Conservation (phyloP, 2,329 filamentous ascomycete species). For the Raffaelea albimanens region DNA sequence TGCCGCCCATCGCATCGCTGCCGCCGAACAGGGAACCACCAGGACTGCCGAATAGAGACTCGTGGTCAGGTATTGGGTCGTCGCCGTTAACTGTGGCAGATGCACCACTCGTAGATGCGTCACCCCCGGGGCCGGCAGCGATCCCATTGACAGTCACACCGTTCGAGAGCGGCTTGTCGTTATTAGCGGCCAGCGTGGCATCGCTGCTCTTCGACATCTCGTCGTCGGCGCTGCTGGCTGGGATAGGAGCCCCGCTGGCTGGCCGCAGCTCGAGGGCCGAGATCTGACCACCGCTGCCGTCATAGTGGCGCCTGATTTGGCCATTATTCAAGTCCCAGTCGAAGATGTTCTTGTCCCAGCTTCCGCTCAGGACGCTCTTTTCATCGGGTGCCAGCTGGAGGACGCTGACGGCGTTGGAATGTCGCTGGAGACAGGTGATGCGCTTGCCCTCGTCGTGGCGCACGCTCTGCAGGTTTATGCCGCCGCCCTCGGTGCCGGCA, state of each 20-base stretch:
- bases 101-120: constrained; percentile 20
- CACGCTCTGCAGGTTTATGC: constrained; percentile 87
- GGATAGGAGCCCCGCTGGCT: constrained; percentile 63
- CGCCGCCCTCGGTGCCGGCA: constrained; percentile 80
- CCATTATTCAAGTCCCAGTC: constrained; percentile 95
- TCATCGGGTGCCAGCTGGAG: constrained; percentile 77
- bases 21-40: constrained; percentile 85
- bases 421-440: constrained; percentile 70
- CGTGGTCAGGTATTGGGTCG: constrained; percentile 50
- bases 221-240: constrained; percentile 53
- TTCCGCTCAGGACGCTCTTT: constrained; percentile 77
- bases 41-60: constrained; percentile 74
- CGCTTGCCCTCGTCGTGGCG: constrained; percentile 90
- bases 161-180: constrained; percentile 49
- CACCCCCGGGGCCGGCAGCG: constrained; percentile 24
- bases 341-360: constrained; percentile 90
- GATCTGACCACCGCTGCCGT: constrained; percentile 72
- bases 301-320: constrained; percentile 63
- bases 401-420: constrained; percentile 87
- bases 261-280: constrained; percentile 81
- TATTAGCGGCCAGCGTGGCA: constrained; percentile 70
- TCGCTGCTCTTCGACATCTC: constrained; percentile 51
- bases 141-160: constrained; percentile 34
- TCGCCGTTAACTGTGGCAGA: constrained; percentile 21
- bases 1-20: constrained; percentile 45